A percentile compares a stretch with the other conserved stretches of the same genome.
phyloP scores from a whole-genome alignment of 192 early-diverging fungal species.

The Coemansia asiatica region DNA sequence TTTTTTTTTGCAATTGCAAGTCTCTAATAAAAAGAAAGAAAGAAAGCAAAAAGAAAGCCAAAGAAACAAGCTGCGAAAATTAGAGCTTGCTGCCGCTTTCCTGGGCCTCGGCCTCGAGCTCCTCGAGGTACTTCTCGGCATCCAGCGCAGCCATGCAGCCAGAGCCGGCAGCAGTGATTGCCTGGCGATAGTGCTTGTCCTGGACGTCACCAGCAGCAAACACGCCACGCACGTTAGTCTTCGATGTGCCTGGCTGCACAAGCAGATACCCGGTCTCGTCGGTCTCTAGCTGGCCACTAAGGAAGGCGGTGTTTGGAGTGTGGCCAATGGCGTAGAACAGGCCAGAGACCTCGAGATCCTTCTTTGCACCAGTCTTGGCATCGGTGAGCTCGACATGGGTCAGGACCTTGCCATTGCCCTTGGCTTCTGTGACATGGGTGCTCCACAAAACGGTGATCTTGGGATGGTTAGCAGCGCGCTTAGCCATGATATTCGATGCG shows the following conservation, averaged over 20 bases:
- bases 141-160: slow-evolving; percentile 99
- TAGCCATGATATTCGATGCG: slow-evolving; percentile 97
- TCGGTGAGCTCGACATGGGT: slow-evolving; percentile 71
- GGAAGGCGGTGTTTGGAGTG: slow-evolving; percentile 77
- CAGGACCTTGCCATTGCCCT: slow-evolving; percentile 84
- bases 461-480: slow-evolving; percentile 78
- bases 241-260: slow-evolving; percentile 72
- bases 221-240: slow-evolving; percentile 87
- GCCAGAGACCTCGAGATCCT: slow-evolving; percentile 77
- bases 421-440: slow-evolving; percentile 77
- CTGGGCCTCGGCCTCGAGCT: slow-evolving; percentile 57
- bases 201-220: slow-evolving; percentile 99
- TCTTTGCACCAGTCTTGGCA: slow-evolving; percentile 68
- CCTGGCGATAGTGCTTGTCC: slow-evolving; percentile 95
- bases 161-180: slow-evolving; percentile 92
- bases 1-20: too few species aligned
- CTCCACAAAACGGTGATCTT: slow-evolving; percentile 95
- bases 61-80: slow-evolving; percentile 17
- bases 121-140: slow-evolving; percentile 92
- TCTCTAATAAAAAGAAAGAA: too few species aligned
- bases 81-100: slow-evolving; percentile 47
- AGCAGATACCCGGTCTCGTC: slow-evolving; percentile 91
- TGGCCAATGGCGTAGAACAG: slow-evolving; percentile 99
- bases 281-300: slow-evolving; percentile 74
- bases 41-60: too few species aligned